Conservation (phyloP, 345 rosid genomes). For the Moricandia arvensis region DNA sequence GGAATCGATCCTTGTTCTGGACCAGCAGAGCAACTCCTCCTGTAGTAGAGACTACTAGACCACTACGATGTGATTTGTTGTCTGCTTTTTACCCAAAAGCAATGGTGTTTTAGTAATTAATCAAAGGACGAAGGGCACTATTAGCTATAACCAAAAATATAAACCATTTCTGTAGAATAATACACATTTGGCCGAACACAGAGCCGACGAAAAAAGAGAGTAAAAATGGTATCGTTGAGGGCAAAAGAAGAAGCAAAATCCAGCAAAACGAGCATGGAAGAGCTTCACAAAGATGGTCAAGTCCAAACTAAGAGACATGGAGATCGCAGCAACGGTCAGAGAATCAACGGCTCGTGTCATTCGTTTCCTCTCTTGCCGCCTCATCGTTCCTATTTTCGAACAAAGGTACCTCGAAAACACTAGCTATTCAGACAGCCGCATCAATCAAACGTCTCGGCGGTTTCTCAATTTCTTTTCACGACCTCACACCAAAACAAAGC, state of each 20-base stretch:
- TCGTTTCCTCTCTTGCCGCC: constrained; percentile 46
- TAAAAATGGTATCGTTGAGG: constrained; percentile 49
- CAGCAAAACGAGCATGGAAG: constrained; percentile 63
- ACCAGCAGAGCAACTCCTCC: no score
- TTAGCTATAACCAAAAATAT: constrained; percentile 12
- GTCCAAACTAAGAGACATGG: constrained; percentile 46
- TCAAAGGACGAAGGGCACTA: neutral
- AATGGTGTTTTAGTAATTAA: constrained; percentile 8
- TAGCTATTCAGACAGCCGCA: constrained; percentile 17
- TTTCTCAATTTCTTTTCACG: constrained; percentile 39
- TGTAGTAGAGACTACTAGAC: no score
- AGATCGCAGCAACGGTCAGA: constrained; percentile 46
- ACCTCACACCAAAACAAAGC: constrained; percentile 16
- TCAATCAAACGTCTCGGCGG: constrained; percentile 19
- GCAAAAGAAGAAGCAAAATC: constrained; percentile 58
- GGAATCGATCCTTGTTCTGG: no score
- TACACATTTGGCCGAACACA: constrained; percentile 19
- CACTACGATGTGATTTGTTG: neutral
- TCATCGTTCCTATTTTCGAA: constrained; percentile 48
- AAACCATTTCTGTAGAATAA: constrained; percentile 28
- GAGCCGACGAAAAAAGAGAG: neutral
- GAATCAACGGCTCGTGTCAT: constrained; percentile 43
- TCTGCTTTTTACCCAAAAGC: constrained; percentile 25
- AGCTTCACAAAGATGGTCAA: constrained; percentile 44
- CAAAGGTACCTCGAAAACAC: constrained; percentile 41